Base-by-base conservation (phyloP, 2,329 filamentous ascomycete species). In the Colletotrichum chlorophyti region DNA sequence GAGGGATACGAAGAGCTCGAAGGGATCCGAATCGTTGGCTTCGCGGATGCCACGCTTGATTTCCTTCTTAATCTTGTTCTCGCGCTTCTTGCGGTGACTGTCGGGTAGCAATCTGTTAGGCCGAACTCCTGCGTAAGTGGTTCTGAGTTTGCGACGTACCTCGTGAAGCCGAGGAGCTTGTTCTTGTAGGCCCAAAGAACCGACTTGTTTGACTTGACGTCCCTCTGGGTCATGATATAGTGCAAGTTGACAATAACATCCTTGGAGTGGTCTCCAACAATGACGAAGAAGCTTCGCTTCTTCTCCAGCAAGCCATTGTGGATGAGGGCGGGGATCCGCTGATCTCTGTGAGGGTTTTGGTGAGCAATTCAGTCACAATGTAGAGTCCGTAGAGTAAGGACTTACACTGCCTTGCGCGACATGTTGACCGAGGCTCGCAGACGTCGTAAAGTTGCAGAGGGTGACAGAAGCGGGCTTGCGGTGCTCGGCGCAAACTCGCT, bases 141-240 rank as follows among this genome's bases (percentile, higher is more conserved):
- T 26, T 40, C 10, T 23, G 17, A 17, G 46, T 27, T 24, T 34
- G 4, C 12, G n/a, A 52, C 67, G 49, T 66, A 84, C 84, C 83
- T 93, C 27, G 92, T 96, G 73, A 98, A 98, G 46, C 93, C 93
- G 27, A 99, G 80, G 10, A 99, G 83, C 75, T 99, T 95, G 74
- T 96, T 96, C 83, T 98, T 98, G 81, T 99, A 99, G 17, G 95
- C 94, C 95, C 95, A 99, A 10, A 99, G 80, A 3, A 99, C 93
- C 11, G 91, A 95, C 75, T 98, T 98, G 79, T 79, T 79, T 74
- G 96, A 87, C 77, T 96, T 96, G 64, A 97, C 86, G 72, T 97
- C 91, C 71, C 91, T 88, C 66, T 86, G 90, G 47, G 93, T 90
- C 82, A 97, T 91, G 70, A 99, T 96, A 70, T 95, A 93, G 77